Conservation (phyloP, 129 eudicot genomes). For the Ambrosia trifida region DNA sequence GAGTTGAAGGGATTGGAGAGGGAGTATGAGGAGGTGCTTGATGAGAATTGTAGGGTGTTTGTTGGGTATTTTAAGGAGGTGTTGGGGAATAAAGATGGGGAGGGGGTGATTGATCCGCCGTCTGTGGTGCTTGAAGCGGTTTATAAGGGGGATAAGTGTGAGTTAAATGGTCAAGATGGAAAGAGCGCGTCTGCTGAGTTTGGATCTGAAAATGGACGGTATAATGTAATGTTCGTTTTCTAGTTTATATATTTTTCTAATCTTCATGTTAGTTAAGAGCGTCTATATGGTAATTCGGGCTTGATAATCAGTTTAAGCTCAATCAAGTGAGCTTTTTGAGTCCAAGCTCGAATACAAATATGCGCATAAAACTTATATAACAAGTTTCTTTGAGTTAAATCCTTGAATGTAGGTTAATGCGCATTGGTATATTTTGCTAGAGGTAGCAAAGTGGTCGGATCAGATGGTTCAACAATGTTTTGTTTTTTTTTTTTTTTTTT, state of each 20-base stretch:
- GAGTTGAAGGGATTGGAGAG: slow-evolving; percentile 72
- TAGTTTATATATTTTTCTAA: slow-evolving; percentile 10
- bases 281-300: not conserved
- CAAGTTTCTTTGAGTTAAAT: not conserved
- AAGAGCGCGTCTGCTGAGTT: slow-evolving; percentile 35
- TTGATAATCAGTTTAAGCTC: too few species aligned
- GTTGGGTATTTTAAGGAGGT: slow-evolving; percentile 58
- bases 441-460: not conserved
- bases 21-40: slow-evolving; percentile 64
- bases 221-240: slow-evolving; percentile 70
- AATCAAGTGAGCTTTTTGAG: not conserved
- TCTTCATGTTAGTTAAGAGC: not conserved
- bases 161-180: slow-evolving; percentile 21
- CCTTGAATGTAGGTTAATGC: slow-evolving; percentile 1
- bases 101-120: slow-evolving; percentile 46
- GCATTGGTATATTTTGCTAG: slow-evolving; percentile 7
- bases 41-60: slow-evolving; percentile 63
- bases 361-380: not conserved
- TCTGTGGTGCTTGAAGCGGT: slow-evolving; percentile 39
- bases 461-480: not conserved
- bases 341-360: not conserved
- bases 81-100: slow-evolving; percentile 46
- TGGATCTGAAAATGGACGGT: slow-evolving; percentile 68
- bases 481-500: too few species aligned
- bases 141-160: slow-evolving; percentile 24